A percentile compares a stretch with the other conserved stretches of the same genome.
Evolutionary conservation across 2,329 filamentous ascomycete species (phyloP).

Genomic region (Neospermospora avenae): DNA sequence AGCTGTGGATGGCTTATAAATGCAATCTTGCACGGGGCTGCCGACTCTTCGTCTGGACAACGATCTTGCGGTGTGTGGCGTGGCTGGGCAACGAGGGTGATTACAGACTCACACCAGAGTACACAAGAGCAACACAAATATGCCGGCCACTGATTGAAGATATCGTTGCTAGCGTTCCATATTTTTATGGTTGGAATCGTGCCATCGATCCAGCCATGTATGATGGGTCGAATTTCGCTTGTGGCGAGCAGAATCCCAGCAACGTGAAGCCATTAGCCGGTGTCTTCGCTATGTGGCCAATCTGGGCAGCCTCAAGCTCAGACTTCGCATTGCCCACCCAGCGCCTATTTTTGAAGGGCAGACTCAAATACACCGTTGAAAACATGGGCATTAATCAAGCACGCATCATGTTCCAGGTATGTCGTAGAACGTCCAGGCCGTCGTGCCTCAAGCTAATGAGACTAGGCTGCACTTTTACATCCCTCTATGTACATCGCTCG

Average conservation of each 20-base stretch:
- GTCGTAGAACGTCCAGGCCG: neutral
- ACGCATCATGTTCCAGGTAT: slow-evolving; percentile 21
- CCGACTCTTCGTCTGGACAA: slow-evolving; percentile 51
- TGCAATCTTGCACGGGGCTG: slow-evolving; percentile 55
- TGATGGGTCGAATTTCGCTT: slow-evolving; percentile 46
- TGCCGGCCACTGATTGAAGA: slow-evolving; percentile 53
- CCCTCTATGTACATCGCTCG: slow-evolving; percentile 18
- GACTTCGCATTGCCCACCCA: slow-evolving; percentile 26
- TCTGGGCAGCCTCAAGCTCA: slow-evolving; percentile 24
- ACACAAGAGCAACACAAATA: slow-evolving; percentile 49
- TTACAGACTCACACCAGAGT: slow-evolving; percentile 59
- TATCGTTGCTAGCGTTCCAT: slow-evolving; percentile 57
- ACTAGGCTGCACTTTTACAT: slow-evolving; percentile 8
- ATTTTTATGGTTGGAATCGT: slow-evolving; percentile 57
- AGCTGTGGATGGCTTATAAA: slow-evolving; percentile 55
- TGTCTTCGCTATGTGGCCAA: slow-evolving; percentile 27
- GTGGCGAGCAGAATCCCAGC: slow-evolving; percentile 40
- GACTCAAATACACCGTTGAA: slow-evolving; percentile 25
- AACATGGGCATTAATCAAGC: slow-evolving; percentile 28
- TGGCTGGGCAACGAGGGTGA: slow-evolving; percentile 57
- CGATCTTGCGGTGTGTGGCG: slow-evolving; percentile 56
- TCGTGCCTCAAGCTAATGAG: neutral
- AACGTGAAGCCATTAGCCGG: slow-evolving; percentile 22
- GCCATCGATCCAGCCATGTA: slow-evolving; percentile 35
- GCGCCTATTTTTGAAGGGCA: slow-evolving; percentile 21